Evolutionary conservation across 1,284 basidiomycete genomes (phyloP).

Genomic region (Cryptococcus deneoformans): DNA sequence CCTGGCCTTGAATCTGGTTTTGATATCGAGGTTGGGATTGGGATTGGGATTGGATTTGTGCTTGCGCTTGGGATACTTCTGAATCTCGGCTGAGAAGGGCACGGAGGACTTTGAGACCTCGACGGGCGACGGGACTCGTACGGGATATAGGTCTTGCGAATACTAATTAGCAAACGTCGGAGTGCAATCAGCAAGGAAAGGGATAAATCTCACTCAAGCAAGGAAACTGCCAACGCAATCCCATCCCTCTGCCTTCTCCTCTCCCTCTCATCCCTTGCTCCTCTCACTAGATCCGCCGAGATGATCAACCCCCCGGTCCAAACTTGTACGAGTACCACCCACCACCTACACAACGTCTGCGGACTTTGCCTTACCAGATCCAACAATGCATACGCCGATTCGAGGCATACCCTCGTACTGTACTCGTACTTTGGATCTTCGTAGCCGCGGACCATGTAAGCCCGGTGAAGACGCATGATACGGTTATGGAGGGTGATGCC

Average conservation of each 20-base stretch:
- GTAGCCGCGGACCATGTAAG: constrained; percentile 18
- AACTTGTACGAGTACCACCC: constrained; percentile 19
- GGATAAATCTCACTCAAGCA: constrained; percentile 13
- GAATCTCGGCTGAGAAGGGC: constrained; percentile 1
- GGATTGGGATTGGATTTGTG: too few relatives aligned
- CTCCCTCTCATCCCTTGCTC: background rate
- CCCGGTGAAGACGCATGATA: constrained; percentile 17
- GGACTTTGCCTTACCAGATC: constrained; percentile 15
- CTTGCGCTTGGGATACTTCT: too few relatives aligned
- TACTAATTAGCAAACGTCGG: background rate
- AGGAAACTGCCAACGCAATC: constrained; percentile 6
- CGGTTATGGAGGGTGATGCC: constrained; percentile 19
- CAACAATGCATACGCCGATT: constrained; percentile 16
- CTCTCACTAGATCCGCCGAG: constrained; percentile 13
- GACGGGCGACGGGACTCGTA: background rate
- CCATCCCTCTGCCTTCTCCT: constrained; percentile 9
- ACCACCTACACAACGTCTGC: constrained; percentile 14
- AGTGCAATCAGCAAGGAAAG: background rate
- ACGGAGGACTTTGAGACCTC: constrained; percentile 17
- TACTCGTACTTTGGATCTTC: constrained; percentile 11
- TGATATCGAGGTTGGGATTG: too few relatives aligned
- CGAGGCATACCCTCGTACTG: constrained; percentile 14
- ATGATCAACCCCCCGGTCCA: constrained; percentile 20
- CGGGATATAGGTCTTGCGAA: too few relatives aligned
- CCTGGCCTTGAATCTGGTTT: too few relatives aligned